phyloP scores from a whole-genome alignment of 1,284 basidiomycete species.

The Erythrobasidium hasegawianum region DNA sequence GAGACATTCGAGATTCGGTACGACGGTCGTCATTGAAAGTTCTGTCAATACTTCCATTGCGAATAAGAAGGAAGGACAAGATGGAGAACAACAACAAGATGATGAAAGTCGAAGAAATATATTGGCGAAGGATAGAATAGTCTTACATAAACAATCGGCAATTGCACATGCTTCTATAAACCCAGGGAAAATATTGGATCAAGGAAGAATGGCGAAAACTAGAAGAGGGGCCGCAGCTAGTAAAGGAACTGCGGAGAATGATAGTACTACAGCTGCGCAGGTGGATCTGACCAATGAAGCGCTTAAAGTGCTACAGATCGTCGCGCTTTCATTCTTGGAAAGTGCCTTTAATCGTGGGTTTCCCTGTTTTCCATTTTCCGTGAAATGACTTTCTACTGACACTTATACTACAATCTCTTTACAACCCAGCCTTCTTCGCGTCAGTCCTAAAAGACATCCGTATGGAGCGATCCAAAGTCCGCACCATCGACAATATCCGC shows the following conservation, averaged over 20 bases:
- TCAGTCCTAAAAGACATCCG: constrained; percentile 86
- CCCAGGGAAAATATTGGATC: constrained; percentile 70
- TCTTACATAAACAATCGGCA: constrained; percentile 79
- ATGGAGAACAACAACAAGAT: too few species aligned
- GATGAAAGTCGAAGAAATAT: not conserved
- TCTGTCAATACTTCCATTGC: not conserved
- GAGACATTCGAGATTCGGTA: constrained; percentile 67
- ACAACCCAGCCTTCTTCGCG: constrained; percentile 75
- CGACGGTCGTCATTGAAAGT: constrained; percentile 28
- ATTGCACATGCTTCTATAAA: constrained; percentile 58
- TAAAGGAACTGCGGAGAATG: constrained; percentile 51
- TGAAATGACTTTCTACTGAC: constrained; percentile 8
- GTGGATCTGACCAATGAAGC: constrained; percentile 66
- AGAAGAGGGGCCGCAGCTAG: constrained; percentile 53
- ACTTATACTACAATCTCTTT: too few species aligned
- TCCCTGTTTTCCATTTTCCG: constrained; percentile 2
- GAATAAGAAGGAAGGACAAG: too few species aligned
- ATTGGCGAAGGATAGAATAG: constrained; percentile 52
- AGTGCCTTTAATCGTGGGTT: constrained; percentile 78
- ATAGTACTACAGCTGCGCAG: constrained; percentile 46
- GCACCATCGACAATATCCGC: constrained; percentile 82
- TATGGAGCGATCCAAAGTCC: constrained; percentile 80
- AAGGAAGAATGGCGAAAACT: constrained; percentile 64
- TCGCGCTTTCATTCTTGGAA: constrained; percentile 69
- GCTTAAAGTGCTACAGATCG: constrained; percentile 61